Conservation (phyloP, 1,284 basidiomycete genomes). For the Takashimella koratensis region DNA sequence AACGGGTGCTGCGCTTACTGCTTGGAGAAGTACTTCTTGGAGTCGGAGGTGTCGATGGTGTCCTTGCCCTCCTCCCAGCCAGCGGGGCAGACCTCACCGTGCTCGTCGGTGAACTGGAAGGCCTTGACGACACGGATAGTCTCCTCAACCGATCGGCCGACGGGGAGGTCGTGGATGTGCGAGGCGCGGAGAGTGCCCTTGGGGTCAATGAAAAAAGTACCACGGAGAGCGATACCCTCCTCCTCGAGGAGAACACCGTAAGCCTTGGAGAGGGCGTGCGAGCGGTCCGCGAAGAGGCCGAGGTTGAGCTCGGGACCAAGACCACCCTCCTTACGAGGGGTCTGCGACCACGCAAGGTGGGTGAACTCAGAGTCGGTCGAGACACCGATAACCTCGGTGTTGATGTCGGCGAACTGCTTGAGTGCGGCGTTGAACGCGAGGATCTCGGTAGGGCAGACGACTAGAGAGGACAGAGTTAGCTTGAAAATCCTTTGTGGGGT, state of each 20-base stretch:
- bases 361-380: slow-evolving; percentile 86
- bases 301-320: slow-evolving; percentile 80
- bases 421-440: slow-evolving; percentile 86
- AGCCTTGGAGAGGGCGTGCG: slow-evolving; percentile 54
- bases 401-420: slow-evolving; percentile 64
- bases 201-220: slow-evolving; percentile 84
- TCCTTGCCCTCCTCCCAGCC: slow-evolving; percentile 61
- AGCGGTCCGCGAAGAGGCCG: slow-evolving; percentile 56
- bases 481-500: background rate
- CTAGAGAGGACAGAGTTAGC: slow-evolving; percentile 35
- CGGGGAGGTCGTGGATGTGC: slow-evolving; percentile 76
- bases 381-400: slow-evolving; percentile 67
- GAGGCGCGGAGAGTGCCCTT: slow-evolving; percentile 65
- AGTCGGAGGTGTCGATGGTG: slow-evolving; percentile 51
- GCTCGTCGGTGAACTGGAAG: slow-evolving; percentile 71
- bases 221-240: slow-evolving; percentile 77
- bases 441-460: slow-evolving; percentile 90
- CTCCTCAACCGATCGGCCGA: slow-evolving; percentile 86
- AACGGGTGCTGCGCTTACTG: slow-evolving; percentile 38
- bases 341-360: slow-evolving; percentile 80
- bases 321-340: slow-evolving; percentile 74
- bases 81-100: slow-evolving; percentile 85
- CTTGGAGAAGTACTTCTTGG: slow-evolving; percentile 67
- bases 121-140: slow-evolving; percentile 82
- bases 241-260: slow-evolving; percentile 84